Evolutionary conservation across 208 protist species (phyloP), one percentile per base, ranked within the genome.

Genomic region (Crithidia mellificae): DNA sequence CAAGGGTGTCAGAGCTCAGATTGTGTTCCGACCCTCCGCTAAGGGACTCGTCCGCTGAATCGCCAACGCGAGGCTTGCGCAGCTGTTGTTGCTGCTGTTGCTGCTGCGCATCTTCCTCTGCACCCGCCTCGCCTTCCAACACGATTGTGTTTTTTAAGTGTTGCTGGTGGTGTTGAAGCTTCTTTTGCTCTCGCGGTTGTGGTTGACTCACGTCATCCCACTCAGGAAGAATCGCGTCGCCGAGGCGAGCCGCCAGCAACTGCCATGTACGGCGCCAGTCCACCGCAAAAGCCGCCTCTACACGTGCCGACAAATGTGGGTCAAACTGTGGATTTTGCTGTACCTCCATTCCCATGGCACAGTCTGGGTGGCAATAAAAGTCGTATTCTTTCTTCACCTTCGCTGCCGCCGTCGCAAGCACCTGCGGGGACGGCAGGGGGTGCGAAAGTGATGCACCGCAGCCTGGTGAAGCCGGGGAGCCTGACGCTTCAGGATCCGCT

Each of bases 281-380:
- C 29, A 36, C 34, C 34, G 57, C 75, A 53, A 71, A 73, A 56
- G 72, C 77, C 11, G 46, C 17, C 49, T 87, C 84, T 19, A 90
- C 51, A 20, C 19, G 52, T 7, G 57, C 55, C n/a, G 83, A 87
- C 19, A 89, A 68, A 2, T 61, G 11, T 4, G 63, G 34, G 57
- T 75, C 57, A 58, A 83, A 92, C 22, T 80, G 47, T n/a, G 75
- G 74, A 52, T 92, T 92, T 25, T 63, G 68, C 20, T 64, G 22
- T 50, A 92, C 56, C 64, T 63, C 78, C 44, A 92, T 68, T 27
- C 71, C 70, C 54, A 85, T 67, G 2, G 75, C 72, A 59, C 83
- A 89, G 68, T 84, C 80, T 2, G 72, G 63, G 15, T 83, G 84
- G 43, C 80, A 89, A 63, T 74, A 85, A 65, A 68, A 87, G 47